Conservation (phyloP, 225 moss, liverwort and hornwort species). For the Anthoceros angustus region DNA sequence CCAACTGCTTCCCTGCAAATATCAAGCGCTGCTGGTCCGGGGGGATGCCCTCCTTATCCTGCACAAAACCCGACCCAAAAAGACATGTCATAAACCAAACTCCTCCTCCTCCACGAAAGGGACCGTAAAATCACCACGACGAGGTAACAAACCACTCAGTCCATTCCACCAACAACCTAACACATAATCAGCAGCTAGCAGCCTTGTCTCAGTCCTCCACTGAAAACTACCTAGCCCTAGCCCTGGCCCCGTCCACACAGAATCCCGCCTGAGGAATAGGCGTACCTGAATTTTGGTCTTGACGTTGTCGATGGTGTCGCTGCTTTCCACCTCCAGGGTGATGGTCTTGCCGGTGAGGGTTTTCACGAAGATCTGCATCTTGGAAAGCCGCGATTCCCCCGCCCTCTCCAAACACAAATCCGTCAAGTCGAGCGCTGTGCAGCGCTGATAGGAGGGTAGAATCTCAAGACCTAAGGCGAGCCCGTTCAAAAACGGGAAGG, state of each 20-base stretch:
- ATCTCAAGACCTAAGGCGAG: too few relatives aligned
- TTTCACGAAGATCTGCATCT: conserved; percentile 2
- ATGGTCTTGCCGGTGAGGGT: conserved; percentile 6
- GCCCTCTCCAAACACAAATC: too few relatives aligned
- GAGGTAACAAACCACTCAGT: too few relatives aligned
- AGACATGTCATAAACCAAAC: too few relatives aligned
- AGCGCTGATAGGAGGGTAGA: too few relatives aligned
- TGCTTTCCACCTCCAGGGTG: conserved; percentile 2
- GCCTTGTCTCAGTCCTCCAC: neutral
- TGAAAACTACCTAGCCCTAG: neutral
- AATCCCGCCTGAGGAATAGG: neutral
- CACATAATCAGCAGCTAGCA: neutral
- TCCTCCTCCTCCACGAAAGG: too few relatives aligned
- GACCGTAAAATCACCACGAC: too few relatives aligned
- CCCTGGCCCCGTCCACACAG: too few relatives aligned
- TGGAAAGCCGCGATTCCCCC: neutral
- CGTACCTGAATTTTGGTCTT: conserved; percentile 4
- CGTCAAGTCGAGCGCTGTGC: too few relatives aligned
- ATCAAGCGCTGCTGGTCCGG: conserved; percentile 70
- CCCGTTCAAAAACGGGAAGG: too few relatives aligned
- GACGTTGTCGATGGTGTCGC: conserved; percentile 4
- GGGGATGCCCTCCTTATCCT: conserved; percentile 64
- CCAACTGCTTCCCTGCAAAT: conserved; percentile 88
- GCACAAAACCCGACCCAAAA: neutral
- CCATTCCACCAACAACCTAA: too few relatives aligned